Evolutionary conservation across 805 yeast genomes (phyloP).

Genomic region (Ogataea methylovora): DNA sequence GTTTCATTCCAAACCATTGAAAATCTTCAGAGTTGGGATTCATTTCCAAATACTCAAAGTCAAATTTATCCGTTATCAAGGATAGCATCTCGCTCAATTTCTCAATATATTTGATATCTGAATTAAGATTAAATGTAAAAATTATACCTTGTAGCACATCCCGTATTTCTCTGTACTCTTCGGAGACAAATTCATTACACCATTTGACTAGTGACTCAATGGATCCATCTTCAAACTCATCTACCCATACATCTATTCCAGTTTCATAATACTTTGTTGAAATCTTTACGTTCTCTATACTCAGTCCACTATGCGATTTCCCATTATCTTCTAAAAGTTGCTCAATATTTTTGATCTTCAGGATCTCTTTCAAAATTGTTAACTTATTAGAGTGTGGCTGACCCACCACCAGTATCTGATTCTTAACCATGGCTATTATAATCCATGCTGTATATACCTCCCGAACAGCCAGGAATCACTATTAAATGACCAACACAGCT

Average conservation of each 20-base stretch:
- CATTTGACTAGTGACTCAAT: conserved; percentile 17
- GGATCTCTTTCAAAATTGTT: conserved; percentile 13
- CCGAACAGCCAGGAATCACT: too few species aligned
- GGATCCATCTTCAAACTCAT: conserved; percentile 25
- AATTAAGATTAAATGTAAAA: conserved; percentile 28
- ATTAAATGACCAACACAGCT: too few species aligned
- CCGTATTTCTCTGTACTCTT: conserved; percentile 34
- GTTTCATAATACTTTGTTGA: conserved; percentile 21
- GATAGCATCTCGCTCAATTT: conserved; percentile 11
- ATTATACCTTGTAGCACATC: conserved; percentile 39
- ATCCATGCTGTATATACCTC: too few species aligned
- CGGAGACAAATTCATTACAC: conserved; percentile 29
- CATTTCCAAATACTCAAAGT: background rate
- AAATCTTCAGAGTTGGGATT: conserved; percentile 4
- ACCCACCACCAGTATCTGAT: conserved; percentile 40
- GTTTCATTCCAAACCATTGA: conserved; percentile 28
- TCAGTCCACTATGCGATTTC: conserved; percentile 17
- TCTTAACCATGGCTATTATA: conserved; percentile 13
- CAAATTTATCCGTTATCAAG: conserved; percentile 6
- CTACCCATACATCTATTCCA: conserved; percentile 19
- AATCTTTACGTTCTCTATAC: conserved; percentile 14
- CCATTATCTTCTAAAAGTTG: conserved; percentile 5
- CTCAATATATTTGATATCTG: conserved; percentile 17
- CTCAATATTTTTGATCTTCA: conserved; percentile 17
- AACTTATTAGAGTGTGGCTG: conserved; percentile 34